These are phyloP conservation scores for Brasilioporus rufonigricans DNA, from an alignment of 768 basidiomycete species.

Conservation along the genomic window DNA sequence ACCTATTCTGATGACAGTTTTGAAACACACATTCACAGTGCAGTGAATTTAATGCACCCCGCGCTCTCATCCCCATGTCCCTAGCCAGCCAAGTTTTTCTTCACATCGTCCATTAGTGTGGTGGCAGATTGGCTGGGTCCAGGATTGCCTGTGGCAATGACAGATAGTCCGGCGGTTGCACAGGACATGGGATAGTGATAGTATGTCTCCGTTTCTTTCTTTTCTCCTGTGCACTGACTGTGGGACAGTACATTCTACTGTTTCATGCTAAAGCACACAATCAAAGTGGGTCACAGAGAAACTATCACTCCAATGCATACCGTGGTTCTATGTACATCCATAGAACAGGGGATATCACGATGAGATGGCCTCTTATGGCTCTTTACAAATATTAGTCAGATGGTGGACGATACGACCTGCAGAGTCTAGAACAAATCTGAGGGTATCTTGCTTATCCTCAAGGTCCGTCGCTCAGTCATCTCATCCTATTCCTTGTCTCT, in stretches of 20 bases:
- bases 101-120: slow-evolving; percentile 47
- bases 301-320: slow-evolving; percentile 29
- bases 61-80: slow-evolving; percentile 37
- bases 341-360: not conserved
- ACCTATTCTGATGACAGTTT: slow-evolving; percentile 23
- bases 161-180: slow-evolving; percentile 22
- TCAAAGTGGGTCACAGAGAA: slow-evolving; percentile 57
- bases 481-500: not conserved
- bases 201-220: slow-evolving; percentile 17
- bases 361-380: too few species aligned
- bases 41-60: slow-evolving; percentile 50
- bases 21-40: slow-evolving; percentile 48
- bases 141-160: slow-evolving; percentile 22
- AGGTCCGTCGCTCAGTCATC: too few species aligned
- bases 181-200: slow-evolving; percentile 37
- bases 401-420: slow-evolving; percentile 46
- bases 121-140: slow-evolving; percentile 23
- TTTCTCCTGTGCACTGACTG: not conserved
- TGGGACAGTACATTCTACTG: not conserved
- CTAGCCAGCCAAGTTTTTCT: slow-evolving; percentile 43
- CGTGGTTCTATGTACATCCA: slow-evolving; percentile 19
- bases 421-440: slow-evolving; percentile 57
- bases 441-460: too few species aligned
- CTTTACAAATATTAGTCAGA: too few species aligned
- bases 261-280: slow-evolving; percentile 17